Evolutionary conservation across 257 asterid genomes (phyloP).

Genomic region (Nicotiana obtusifolia): DNA sequence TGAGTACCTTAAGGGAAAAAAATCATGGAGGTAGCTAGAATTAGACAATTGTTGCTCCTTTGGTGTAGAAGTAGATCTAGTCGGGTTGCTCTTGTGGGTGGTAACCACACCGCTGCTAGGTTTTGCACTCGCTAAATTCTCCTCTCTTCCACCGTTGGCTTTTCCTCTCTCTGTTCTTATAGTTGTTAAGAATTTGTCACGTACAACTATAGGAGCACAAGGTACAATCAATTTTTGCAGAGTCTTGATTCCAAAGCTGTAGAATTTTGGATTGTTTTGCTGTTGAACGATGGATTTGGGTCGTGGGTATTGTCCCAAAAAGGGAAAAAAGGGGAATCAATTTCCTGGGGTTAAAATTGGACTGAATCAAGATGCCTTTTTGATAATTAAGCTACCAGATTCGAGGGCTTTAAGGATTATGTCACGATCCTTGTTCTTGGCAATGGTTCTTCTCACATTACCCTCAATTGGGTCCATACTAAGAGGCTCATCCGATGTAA

Average conservation of each 20-base stretch:
- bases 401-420: conserved; percentile 46
- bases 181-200: neutral
- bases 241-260: neutral
- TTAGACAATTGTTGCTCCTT: conserved; percentile 51
- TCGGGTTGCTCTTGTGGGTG: conserved; percentile 75
- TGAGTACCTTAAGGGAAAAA: neutral
- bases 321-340: conserved; percentile 13
- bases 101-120: conserved; percentile 80
- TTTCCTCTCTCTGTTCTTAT: conserved; percentile 15
- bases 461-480: conserved; percentile 32
- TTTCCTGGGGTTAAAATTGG: conserved; percentile 22
- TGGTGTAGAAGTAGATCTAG: conserved; percentile 34
- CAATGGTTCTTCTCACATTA: conserved; percentile 36
- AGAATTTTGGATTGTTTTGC: neutral
- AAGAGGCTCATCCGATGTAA: conserved; percentile 22
- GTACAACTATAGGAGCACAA: neutral
- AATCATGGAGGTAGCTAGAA: conserved; percentile 64
- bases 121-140: conserved; percentile 65
- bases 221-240: neutral
- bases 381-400: conserved; percentile 52
- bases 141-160: conserved; percentile 11
- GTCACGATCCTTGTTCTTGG: conserved; percentile 54
- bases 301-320: conserved; percentile 17
- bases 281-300: conserved; percentile 30
- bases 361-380: conserved; percentile 31